Evolutionary conservation across 148 eudicot genomes (phyloP), one percentile per base, ranked within the genome.

Genomic region (Camellia granthamiana): DNA sequence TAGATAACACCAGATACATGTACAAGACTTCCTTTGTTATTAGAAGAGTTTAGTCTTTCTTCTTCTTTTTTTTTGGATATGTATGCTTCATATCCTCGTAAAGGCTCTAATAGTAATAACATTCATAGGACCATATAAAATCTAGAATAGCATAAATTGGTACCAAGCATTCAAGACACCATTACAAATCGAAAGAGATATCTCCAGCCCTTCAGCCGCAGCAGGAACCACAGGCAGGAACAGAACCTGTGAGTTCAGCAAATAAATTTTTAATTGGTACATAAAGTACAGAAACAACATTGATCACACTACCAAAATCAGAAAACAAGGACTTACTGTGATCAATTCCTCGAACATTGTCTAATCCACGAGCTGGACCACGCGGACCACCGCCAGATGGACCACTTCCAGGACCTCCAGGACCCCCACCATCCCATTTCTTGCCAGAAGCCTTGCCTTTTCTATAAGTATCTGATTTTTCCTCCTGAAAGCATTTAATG

Each of bases 341-440:
- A 74, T 92, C 94, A 30, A 85, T 87, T 44, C 94, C 87, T 42
- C 91, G 82, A 59, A 95, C 93, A 79, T 93, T 93, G 76, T 91
- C 89, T 83, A 95, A 11, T 63, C 99, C 99, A 78, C 98, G 92
- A 44, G 96, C 97, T 30, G 94, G 97, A 63, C 99, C 91, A 60
- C 92, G 95, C 69, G 97, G 97, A 81, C 94, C 98, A 56, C 98
- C 93, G 46, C 94, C 97, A 84, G 85, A 89, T 60, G 98, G 98
- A 77, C 97, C 98, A 16, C 88, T 85, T 83, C 96, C 98, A 73
- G 91, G 91, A 21, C 94, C 98, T 72, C 96, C 96, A 7, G 96
- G 93, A 63, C 97, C 97, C 66, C 99, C 99, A 79, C 92, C 97
- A 71, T 89, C 99, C 99, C 99, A 93, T 89, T 95, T 95, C 86